Evolutionary conservation across 495 filamentous ascomycete genomes (phyloP).

Genomic region (Amphirosellinia nigrospora): DNA sequence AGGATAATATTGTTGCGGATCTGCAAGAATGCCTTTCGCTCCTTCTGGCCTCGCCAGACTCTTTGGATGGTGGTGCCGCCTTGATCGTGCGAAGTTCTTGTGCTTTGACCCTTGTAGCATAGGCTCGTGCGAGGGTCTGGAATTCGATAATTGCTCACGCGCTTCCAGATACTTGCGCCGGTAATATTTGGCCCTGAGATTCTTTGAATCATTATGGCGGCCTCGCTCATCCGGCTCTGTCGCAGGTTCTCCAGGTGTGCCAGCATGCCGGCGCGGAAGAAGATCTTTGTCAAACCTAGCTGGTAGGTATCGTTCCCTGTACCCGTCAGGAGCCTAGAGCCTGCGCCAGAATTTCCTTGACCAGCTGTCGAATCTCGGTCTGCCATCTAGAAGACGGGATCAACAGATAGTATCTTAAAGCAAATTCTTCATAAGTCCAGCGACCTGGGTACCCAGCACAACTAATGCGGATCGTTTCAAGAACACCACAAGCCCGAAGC

Average conservation of each 20-base stretch:
- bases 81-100: conserved; percentile 82
- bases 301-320: conserved; percentile 95
- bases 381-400: conserved; percentile 92
- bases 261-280: conserved; percentile 98
- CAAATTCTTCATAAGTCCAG: conserved; percentile 99
- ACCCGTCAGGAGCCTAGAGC: conserved; percentile 80
- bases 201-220: conserved; percentile 98
- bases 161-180: conserved; percentile 90
- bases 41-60: conserved; percentile 90
- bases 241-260: conserved; percentile 95
- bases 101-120: conserved; percentile 75
- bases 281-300: conserved; percentile 95
- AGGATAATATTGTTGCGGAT: conserved; percentile 83
- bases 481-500: conserved; percentile 95
- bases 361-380: conserved; percentile 91
- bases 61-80: conserved; percentile 91
- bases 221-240: conserved; percentile 87
- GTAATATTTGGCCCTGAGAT: conserved; percentile 93
- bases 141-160: conserved; percentile 76
- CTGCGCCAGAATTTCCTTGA: conserved; percentile 85
- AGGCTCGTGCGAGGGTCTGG: conserved; percentile 76
- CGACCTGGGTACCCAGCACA: conserved; percentile 96
- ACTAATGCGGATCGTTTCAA: conserved; percentile 97
- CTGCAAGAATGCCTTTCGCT: conserved; percentile 74
- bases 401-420: conserved; percentile 97